These are phyloP conservation scores for Castanospermum australe DNA, from an alignment of 306 rosid genomes.

Conservation along the genomic window DNA sequence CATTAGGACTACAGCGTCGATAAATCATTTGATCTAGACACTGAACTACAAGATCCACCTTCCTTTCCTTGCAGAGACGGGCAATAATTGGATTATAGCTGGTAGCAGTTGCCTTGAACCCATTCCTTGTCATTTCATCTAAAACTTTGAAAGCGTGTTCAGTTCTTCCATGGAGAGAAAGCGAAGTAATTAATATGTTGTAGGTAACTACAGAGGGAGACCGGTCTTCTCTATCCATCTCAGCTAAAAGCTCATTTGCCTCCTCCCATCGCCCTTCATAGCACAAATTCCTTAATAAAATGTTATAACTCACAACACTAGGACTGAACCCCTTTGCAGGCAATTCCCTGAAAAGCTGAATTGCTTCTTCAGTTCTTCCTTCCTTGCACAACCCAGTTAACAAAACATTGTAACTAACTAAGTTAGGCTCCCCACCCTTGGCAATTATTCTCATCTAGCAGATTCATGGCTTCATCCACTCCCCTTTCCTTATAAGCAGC, in stretches of 20 bases:
- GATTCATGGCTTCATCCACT: conserved; percentile 68
- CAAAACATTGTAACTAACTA: conserved; percentile 87
- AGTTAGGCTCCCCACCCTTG: conserved; percentile 77
- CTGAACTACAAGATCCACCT: conserved; percentile 61
- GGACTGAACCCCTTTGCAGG: conserved; percentile 77
- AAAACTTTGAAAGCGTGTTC: conserved; percentile 78
- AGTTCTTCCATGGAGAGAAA: conserved; percentile 67
- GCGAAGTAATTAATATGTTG: conserved; percentile 77
- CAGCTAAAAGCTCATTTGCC: conserved; percentile 69
- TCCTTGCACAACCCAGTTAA: conserved; percentile 90
- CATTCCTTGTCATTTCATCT: conserved; percentile 68
- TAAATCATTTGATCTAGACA: conserved; percentile 71
- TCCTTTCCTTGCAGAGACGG: conserved; percentile 70
- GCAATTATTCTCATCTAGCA: conserved; percentile 76
- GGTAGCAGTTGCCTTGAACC: conserved; percentile 66
- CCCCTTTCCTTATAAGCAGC: conserved; percentile 92
- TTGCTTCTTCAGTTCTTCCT: conserved; percentile 86
- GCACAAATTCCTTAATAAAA: conserved; percentile 71
- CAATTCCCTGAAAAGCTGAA: conserved; percentile 60
- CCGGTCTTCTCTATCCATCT: conserved; percentile 64
- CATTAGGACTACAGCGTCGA: conserved; percentile 61
- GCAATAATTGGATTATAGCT: conserved; percentile 83
- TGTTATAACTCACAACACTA: conserved; percentile 87
- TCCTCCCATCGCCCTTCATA: conserved; percentile 82
- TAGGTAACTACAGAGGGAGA: conserved; percentile 74